phyloP scores from a whole-genome alignment of 306 rosid genomes.

The Lathyrus sativus region DNA sequence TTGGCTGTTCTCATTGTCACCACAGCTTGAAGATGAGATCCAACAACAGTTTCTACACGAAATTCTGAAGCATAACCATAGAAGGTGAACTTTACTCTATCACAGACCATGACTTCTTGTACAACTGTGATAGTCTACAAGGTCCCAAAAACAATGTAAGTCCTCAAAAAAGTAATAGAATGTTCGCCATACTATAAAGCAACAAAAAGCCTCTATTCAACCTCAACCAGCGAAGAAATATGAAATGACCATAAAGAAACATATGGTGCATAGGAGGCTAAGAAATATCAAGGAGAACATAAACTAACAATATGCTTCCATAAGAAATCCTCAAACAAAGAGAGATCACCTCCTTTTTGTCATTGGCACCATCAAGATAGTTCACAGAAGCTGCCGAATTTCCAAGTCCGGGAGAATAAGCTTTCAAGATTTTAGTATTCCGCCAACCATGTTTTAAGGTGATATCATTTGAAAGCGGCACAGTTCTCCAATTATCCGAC shows the following conservation, averaged over 20 bases:
- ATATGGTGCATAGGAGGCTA: constrained; percentile 8
- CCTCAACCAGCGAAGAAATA: constrained; percentile 6
- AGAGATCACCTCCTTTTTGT: constrained; percentile 66
- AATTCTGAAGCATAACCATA: constrained; percentile 72
- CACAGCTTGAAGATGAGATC: constrained; percentile 82
- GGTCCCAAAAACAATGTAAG: constrained; percentile 35
- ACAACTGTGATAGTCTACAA: constrained; percentile 59
- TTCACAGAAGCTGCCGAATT: constrained; percentile 73
- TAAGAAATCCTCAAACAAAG: constrained; percentile 28
- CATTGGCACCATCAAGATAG: constrained; percentile 55
- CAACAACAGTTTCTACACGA: constrained; percentile 90
- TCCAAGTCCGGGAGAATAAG: constrained; percentile 75
- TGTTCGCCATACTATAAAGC: constrained; percentile 19
- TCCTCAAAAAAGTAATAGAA: constrained; percentile 36
- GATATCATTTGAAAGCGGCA: constrained; percentile 57
- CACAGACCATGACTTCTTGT: constrained; percentile 78
- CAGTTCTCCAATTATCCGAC: constrained; percentile 59
- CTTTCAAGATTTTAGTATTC: constrained; percentile 65
- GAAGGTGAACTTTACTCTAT: constrained; percentile 68
- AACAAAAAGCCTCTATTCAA: constrained; percentile 19
- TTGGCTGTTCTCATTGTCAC: constrained; percentile 85
- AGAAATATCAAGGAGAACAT: constrained; percentile 12
- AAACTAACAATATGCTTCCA: not conserved
- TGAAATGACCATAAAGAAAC: constrained; percentile 16
- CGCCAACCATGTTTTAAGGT: constrained; percentile 63